Conservation (phyloP, 345 rosid genomes). For the Eucalyptus cloeziana region DNA sequence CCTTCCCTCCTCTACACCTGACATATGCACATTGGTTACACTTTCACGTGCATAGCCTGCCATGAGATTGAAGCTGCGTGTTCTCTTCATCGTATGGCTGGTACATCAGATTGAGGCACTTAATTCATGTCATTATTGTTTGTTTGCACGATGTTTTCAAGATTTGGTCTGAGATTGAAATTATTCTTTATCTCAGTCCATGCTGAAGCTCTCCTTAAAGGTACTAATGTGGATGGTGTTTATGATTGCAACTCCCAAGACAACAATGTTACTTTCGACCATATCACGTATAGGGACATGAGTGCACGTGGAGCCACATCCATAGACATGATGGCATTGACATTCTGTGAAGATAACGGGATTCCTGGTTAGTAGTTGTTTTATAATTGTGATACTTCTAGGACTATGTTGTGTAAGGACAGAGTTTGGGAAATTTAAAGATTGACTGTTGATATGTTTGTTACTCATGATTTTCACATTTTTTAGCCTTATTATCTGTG, state of each 20-base stretch:
- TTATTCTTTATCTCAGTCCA: slow-evolving; percentile 29
- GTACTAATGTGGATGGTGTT: slow-evolving; percentile 67
- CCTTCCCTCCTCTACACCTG: neutral
- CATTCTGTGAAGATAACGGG: slow-evolving; percentile 75
- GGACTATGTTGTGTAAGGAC: neutral
- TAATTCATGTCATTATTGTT: neutral
- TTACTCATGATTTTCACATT: neutral
- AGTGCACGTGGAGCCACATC: slow-evolving; percentile 53
- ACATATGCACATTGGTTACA: neutral
- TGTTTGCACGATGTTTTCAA: neutral
- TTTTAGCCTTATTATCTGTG: neutral
- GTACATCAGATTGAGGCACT: neutral
- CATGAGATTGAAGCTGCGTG: neutral
- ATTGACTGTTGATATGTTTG: neutral
- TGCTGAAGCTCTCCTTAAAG: slow-evolving; percentile 82
- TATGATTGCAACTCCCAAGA: slow-evolving; percentile 63
- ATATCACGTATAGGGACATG: slow-evolving; percentile 56
- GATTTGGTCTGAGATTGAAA: neutral
- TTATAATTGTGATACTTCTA: neutral
- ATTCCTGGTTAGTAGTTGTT: slow-evolving; percentile 55
- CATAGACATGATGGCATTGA: slow-evolving; percentile 76
- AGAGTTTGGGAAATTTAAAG: neutral
- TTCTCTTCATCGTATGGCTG: neutral
- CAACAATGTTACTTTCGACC: slow-evolving; percentile 50
- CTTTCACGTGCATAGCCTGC: neutral